These are phyloP conservation scores for Biscutella auriculata DNA, from an alignment of 441 rosid genomes.

Conservation along the genomic window DNA sequence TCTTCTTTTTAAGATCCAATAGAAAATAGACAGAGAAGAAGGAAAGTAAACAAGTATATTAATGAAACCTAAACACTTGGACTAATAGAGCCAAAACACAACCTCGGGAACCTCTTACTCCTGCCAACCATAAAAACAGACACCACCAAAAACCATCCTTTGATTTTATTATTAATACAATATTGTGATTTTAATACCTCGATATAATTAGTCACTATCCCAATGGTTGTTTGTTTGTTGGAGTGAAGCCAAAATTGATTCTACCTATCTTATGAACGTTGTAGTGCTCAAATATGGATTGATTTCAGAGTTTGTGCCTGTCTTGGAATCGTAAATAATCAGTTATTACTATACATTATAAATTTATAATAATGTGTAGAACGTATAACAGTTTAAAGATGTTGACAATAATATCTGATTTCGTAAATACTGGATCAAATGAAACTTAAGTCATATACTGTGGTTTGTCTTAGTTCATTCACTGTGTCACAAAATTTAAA, in stretches of 20 bases:
- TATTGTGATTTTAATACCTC: slow-evolving; percentile 1
- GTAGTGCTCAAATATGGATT: neutral
- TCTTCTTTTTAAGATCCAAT: slow-evolving; percentile 11
- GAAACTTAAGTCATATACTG: too few species aligned
- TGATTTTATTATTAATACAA: slow-evolving; percentile 4
- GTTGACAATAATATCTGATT: too few species aligned
- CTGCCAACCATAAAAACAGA: slow-evolving; percentile 24
- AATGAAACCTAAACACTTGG: slow-evolving; percentile 10
- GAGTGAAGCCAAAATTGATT: slow-evolving; percentile 15
- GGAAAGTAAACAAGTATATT: slow-evolving; percentile 4
- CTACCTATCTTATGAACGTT: neutral
- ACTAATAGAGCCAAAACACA: slow-evolving; percentile 21
- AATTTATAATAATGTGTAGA: too few species aligned
- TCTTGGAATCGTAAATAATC: too few species aligned
- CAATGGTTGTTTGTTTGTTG: slow-evolving; percentile 16
- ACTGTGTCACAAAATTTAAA: too few species aligned
- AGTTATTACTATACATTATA: too few species aligned
- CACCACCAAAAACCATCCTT: slow-evolving; percentile 16
- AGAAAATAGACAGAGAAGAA: slow-evolving; percentile 8
- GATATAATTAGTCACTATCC: neutral
- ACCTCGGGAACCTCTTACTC: slow-evolving; percentile 20
- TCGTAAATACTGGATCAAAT: too few species aligned
- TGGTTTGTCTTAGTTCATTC: too few species aligned
- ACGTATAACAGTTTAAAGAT: too few species aligned
- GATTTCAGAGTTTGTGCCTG: neutral